phyloP scores from a whole-genome alignment of 1,139 yeast species.

The Geotrichum klebahnii region DNA sequence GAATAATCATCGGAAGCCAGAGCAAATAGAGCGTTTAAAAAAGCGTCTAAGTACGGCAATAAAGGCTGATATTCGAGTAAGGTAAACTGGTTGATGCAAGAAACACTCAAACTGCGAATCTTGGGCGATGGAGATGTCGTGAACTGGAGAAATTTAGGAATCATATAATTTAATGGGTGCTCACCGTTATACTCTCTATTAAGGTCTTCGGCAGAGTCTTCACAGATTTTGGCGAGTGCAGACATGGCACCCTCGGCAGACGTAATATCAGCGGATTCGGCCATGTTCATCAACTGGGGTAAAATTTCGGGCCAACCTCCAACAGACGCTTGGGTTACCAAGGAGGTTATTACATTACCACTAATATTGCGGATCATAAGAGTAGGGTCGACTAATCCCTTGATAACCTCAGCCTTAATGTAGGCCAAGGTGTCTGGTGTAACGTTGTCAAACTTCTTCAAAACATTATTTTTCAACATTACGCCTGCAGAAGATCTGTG shows the following conservation, averaged over 20 bases:
- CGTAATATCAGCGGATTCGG: conserved; percentile 43
- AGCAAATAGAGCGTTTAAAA: conserved; percentile 59
- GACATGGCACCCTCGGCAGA: conserved; percentile 68
- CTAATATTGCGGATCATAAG: conserved; percentile 75
- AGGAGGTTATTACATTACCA: conserved; percentile 82
- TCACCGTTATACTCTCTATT: conserved; percentile 59
- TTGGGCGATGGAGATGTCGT: conserved; percentile 42
- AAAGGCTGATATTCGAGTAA: conserved; percentile 65
- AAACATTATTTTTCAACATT: conserved; percentile 68
- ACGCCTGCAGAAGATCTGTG: conserved; percentile 91
- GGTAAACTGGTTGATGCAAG: conserved; percentile 74
- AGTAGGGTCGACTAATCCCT: conserved; percentile 62
- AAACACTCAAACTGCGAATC: conserved; percentile 60
- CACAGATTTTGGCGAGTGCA: conserved; percentile 83
- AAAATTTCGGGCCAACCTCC: conserved; percentile 70
- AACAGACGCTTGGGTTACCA: conserved; percentile 68
- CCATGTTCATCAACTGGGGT: conserved; percentile 60
- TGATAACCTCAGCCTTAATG: conserved; percentile 56
- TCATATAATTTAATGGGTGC: conserved; percentile 63
- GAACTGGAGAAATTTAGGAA: conserved; percentile 59
- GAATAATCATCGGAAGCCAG: conserved; percentile 55
- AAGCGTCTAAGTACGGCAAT: conserved; percentile 62
- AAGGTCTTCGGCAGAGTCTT: conserved; percentile 61
- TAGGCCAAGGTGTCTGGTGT: conserved; percentile 46
- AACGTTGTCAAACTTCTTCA: conserved; percentile 36